Base-by-base conservation (phyloP, 345 rosid genomes). In the Mangifera indica region DNA sequence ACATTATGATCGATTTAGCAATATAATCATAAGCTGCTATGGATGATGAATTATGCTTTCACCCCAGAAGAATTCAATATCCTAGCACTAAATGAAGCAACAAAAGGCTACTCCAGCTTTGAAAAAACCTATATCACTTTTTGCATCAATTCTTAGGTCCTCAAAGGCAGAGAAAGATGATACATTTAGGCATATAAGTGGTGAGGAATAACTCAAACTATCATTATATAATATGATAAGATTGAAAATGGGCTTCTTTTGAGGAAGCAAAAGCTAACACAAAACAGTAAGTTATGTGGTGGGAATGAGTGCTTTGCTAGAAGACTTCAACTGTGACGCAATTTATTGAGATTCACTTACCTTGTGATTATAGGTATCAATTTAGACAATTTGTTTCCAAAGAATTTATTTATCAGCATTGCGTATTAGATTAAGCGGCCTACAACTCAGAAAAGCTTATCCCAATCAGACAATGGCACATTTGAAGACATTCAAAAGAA, bases 1-100 rank as follows among this genome's bases (percentile, higher is more conserved):
- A 76, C 13, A 75, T 17, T 37, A 25, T 26, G 18, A 69, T 60
- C 49, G 25, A 29, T 21, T n/a, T 18, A 55, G 12, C 20, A 44
- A 32, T 21, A 62, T 25, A 55, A 62, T 48, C 29, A 24, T 42
- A 70, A 54, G 34, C 60, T 32, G 48, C 42, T 15, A 66, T 42
- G 58, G 18, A 67, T 57, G 20, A 57, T 9, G 25, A 70, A 58
- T 42, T 15, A 58, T 18, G 20, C 11, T 57, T 42, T 44, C 54
- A 44, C 3, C 45, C 10, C 24, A 10, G 22, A 8, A 44, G 17
- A 57, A 51, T 24, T 21, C 56, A 20, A 42, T 17, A 42, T 44
- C 13, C 22, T 34, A 68, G 51, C 45, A 24, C 18, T 26, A 15
- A 26, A 20, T 53, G 34, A 56, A 44, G 22, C n/a, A 44, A 22